phyloP scores from a whole-genome alignment of 1,139 yeast genomes.

The Geotrichum phurueaensis region DNA sequence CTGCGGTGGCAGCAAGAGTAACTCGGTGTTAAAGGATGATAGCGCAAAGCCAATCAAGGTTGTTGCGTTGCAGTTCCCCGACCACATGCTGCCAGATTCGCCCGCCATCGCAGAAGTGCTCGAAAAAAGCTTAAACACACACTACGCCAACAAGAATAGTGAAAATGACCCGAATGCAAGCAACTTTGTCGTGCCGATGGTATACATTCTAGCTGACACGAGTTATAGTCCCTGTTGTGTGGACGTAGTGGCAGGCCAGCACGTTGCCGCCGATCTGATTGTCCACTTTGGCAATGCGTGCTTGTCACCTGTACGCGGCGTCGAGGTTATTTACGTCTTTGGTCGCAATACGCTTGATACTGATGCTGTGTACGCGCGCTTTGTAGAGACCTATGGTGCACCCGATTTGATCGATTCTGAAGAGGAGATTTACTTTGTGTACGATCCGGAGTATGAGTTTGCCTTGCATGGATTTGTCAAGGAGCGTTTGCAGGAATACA shows the following conservation, averaged over 20 bases:
- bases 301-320: slow-evolving; percentile 58
- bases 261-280: slow-evolving; percentile 76
- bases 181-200: slow-evolving; percentile 18
- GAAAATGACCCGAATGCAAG: slow-evolving; percentile 21
- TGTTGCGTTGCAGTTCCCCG: slow-evolving; percentile 89
- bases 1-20: slow-evolving; percentile 16
- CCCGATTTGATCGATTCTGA: slow-evolving; percentile 9
- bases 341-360: slow-evolving; percentile 42
- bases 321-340: slow-evolving; percentile 72
- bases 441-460: slow-evolving; percentile 32
- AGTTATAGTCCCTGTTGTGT: slow-evolving; percentile 94
- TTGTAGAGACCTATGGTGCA: slow-evolving; percentile 16
- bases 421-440: slow-evolving; percentile 26
- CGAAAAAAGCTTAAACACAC: slow-evolving; percentile 34
- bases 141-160: background rate
- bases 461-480: slow-evolving; percentile 21
- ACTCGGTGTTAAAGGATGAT: background rate
- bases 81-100: slow-evolving; percentile 68
- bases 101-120: slow-evolving; percentile 54
- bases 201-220: slow-evolving; percentile 70
- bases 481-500: slow-evolving; percentile 15
- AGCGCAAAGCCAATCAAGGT: slow-evolving; percentile 34
- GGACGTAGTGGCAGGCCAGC: slow-evolving; percentile 95
- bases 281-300: slow-evolving; percentile 96
- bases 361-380: slow-evolving; percentile 23